phyloP scores from a whole-genome alignment of 495 filamentous ascomycete species.

The Penicillium salamii region DNA sequence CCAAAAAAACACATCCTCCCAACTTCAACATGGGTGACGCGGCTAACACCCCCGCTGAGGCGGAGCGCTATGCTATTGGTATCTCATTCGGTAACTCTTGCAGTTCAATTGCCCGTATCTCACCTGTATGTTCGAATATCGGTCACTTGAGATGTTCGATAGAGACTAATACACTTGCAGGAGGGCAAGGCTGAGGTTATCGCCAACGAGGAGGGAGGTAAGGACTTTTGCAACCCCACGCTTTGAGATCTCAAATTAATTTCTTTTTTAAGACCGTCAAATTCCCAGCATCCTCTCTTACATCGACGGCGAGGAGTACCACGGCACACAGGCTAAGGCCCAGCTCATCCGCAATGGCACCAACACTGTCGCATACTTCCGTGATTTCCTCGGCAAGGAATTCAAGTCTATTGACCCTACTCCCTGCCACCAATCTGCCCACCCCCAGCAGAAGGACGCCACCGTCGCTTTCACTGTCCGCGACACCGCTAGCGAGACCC shows the following conservation, averaged over 20 bases:
- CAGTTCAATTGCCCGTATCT: constrained; percentile 91
- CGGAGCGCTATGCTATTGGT: constrained; percentile 78
- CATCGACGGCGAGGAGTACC: constrained; percentile 91
- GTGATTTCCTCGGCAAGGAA: constrained; percentile 91
- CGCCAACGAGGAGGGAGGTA: constrained; percentile 97
- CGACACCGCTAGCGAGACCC: constrained; percentile 66
- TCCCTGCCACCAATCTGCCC: constrained; percentile 87
- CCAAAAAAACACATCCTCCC: constrained; percentile 7
- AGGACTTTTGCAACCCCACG: constrained; percentile 23
- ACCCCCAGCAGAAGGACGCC: constrained; percentile 72
- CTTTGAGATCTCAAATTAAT: constrained; percentile 9
- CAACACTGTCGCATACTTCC: constrained; percentile 94
- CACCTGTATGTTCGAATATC: constrained; percentile 47
- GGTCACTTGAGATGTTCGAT: neutral
- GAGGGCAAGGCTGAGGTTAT: constrained; percentile 97
- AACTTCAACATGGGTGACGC: constrained; percentile 54
- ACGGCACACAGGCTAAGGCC: constrained; percentile 90
- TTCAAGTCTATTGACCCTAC: constrained; percentile 96
- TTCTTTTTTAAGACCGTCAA: constrained; percentile 70
- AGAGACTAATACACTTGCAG: constrained; percentile 31
- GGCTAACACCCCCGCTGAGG: constrained; percentile 40
- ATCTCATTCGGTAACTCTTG: constrained; percentile 97
- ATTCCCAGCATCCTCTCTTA: constrained; percentile 95
- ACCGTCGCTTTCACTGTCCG: constrained; percentile 79
- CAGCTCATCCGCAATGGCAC: constrained; percentile 86